A percentile compares a stretch with the other conserved stretches of the same genome.
Conservation (phyloP, 2,329 filamentous ascomycete species). For the Fusarium sp. region DNA sequence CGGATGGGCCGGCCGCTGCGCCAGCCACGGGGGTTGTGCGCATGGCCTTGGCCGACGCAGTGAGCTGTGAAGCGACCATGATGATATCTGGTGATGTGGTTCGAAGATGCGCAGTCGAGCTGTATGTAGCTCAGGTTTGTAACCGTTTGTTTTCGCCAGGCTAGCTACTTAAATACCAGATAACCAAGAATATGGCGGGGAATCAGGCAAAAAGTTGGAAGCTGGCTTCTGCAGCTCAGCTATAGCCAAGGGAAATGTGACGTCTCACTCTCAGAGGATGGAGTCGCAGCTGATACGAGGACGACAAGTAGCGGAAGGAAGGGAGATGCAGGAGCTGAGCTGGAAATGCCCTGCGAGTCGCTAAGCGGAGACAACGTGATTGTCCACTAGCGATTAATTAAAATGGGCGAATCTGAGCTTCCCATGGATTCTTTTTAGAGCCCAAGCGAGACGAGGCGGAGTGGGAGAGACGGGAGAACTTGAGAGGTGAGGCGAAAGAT, state of each 20-base stretch:
- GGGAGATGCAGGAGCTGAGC: slow-evolving; percentile 5
- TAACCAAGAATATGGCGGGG: neutral
- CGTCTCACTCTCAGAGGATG: slow-evolving; percentile 10
- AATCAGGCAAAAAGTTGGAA: neutral
- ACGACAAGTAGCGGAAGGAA: slow-evolving; percentile 8
- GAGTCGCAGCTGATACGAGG: slow-evolving; percentile 5
- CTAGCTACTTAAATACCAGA: slow-evolving; percentile 12
- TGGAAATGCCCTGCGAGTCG: slow-evolving; percentile 7
- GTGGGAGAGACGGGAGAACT: slow-evolving; percentile 12
- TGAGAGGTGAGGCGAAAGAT: slow-evolving; percentile 4
- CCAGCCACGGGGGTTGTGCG: slow-evolving; percentile 41
- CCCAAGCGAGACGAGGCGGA: slow-evolving; percentile 17
- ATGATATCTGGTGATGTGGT: slow-evolving; percentile 10
- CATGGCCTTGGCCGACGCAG: slow-evolving; percentile 48
- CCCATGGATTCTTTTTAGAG: slow-evolving; percentile 29
- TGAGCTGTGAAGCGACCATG: slow-evolving; percentile 53
- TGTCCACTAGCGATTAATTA: slow-evolving; percentile 23
- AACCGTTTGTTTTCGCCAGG: slow-evolving; percentile 4
- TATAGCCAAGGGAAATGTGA: slow-evolving; percentile 3
- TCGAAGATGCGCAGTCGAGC: neutral
- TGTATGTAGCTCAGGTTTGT: neutral
- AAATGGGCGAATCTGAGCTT: slow-evolving; percentile 24
- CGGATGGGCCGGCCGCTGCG: slow-evolving; percentile 31
- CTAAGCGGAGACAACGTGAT: slow-evolving; percentile 13
- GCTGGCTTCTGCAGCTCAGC: slow-evolving; percentile 13